Conservation (phyloP, 2,329 filamentous ascomycete genomes). For the Botrytis cinerea region DNA sequence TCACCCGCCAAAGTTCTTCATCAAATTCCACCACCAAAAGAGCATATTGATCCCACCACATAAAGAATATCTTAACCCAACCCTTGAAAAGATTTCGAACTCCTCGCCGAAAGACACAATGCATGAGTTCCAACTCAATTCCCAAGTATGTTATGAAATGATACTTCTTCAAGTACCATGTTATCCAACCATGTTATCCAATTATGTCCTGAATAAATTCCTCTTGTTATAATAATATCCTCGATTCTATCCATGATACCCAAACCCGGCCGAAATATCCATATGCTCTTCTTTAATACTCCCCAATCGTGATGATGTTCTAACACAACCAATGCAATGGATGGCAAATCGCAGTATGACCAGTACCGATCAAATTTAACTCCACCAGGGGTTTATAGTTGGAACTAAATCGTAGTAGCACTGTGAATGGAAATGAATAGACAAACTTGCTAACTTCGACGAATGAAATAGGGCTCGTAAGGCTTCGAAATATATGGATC, state of each 20-base stretch:
- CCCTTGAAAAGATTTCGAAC: neutral
- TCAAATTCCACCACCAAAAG: neutral
- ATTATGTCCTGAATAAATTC: neutral
- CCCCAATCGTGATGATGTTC: neutral
- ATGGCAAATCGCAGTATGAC: neutral
- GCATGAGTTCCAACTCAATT: neutral
- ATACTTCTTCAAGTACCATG: neutral
- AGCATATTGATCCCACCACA: neutral
- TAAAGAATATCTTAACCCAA: neutral
- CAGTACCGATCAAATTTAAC: neutral
- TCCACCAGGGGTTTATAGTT: neutral
- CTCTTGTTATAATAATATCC: neutral
- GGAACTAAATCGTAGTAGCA: neutral
- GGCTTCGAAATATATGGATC: no score
- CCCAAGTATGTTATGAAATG: neutral
- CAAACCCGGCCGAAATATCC: neutral
- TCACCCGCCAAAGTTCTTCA: neutral
- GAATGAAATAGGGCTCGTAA: neutral
- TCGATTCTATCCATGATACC: neutral
- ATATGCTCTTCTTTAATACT: neutral
- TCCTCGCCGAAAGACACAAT: neutral
- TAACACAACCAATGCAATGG: constrained; percentile 4
- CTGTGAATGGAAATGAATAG: neutral
- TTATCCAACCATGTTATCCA: neutral
- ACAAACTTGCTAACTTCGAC: neutral